phyloP scores from a whole-genome alignment of 371 early-diverging fungal species.

The Haplosporangium sp. region DNA sequence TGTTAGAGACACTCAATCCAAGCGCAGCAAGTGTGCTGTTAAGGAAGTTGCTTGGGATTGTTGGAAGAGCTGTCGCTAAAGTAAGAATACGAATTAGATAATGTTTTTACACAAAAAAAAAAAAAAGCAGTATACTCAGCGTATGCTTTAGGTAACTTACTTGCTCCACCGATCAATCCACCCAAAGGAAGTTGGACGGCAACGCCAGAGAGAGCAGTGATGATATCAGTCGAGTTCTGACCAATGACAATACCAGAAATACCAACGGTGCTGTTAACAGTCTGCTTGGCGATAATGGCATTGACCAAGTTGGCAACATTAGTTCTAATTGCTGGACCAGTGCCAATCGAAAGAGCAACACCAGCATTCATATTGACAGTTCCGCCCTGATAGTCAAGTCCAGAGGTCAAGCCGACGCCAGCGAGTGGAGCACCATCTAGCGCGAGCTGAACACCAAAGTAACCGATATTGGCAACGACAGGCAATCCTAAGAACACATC shows the following conservation, averaged over 20 bases:
- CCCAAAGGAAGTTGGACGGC: constrained; percentile 34
- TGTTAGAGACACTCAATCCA: constrained; percentile 30
- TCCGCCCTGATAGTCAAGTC: constrained; percentile 41
- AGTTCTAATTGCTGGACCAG: constrained; percentile 32
- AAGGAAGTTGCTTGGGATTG: constrained; percentile 26
- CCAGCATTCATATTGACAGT: constrained; percentile 40
- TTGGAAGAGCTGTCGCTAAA: constrained; percentile 18
- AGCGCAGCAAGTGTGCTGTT: constrained; percentile 33
- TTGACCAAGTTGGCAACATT: constrained; percentile 51
- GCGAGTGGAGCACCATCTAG: constrained; percentile 45
- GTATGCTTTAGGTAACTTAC: neutral
- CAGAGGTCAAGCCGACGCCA: constrained; percentile 36
- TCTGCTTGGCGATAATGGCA: constrained; percentile 41
- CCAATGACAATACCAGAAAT: constrained; percentile 45
- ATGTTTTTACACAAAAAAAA: neutral
- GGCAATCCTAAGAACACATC: constrained; percentile 52
- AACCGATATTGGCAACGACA: constrained; percentile 49
- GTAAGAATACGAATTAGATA: neutral
- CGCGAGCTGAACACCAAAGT: constrained; percentile 40
- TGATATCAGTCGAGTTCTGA: constrained; percentile 30
- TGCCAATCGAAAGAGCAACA: constrained; percentile 39
- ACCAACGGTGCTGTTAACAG: constrained; percentile 40
- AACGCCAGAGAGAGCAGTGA: constrained; percentile 41
- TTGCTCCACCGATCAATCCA: constrained; percentile 36
- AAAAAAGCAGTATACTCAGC: neutral